Base-by-base conservation (phyloP, 768 basidiomycete genomes). In the Russula earlei region DNA sequence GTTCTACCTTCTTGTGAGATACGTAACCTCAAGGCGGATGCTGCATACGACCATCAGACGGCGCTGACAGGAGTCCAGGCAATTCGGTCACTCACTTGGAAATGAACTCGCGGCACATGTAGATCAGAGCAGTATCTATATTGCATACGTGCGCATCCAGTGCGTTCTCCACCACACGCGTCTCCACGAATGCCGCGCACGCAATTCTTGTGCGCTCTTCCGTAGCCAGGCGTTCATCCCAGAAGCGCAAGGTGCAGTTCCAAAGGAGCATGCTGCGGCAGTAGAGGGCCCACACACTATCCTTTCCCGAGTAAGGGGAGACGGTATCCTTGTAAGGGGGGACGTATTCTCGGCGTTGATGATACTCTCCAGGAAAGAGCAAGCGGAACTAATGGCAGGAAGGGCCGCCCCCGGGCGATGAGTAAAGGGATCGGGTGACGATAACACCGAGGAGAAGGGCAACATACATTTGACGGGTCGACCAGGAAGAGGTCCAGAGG, bases 231-330 rank as follows among this genome's bases (percentile, higher is more conserved):
- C 63, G 62, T 12, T 73, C 72, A 52, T 73, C 71, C 48, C 77
- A 66, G 25, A 82, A 70, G 3, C 80, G 79, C 46, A 76, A 74
- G 60, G 80, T 83, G 64, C 82, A 84, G 63, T 80, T 85, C 86
- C 87, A 91, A 4, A 90, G 72, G 10, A 91, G 75, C 84, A 90
- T 85, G 65, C 81, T 81, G 33, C 88, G 81, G 68, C 86, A 88
- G 63, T 87, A 87, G 25, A 91, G 71, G 0, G 85, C 87, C 87
- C 87, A 90, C 1, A 91, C 76, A 15, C 83, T 82, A 59, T 90
- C 85, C 66, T 88, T 90, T 15, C 82, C 76, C 17, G 83, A 83
- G 33, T 75, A 75, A 70, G 22, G 72, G 69, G 40, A n/a, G n/a
- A n/a, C n/a, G n/a, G n/a, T n/a, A n/a, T n/a, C n/a, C n/a, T n/a